Conservation (phyloP, 139 green algal genomes). For the Chlorella sp. region DNA sequence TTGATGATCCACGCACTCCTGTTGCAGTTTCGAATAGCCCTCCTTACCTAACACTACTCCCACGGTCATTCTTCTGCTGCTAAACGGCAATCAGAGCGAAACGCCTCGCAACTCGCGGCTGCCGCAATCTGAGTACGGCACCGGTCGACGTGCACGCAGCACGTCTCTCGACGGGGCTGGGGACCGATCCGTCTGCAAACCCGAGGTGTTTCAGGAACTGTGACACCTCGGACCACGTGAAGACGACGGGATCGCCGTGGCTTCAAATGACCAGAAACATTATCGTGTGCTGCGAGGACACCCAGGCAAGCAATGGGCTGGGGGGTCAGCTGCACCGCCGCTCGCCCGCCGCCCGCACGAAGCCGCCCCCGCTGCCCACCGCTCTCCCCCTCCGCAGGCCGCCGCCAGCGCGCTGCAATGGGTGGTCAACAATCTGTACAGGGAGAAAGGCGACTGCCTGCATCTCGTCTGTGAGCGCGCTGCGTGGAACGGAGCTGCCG, state of each 20-base stretch:
- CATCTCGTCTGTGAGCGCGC: background rate
- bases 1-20: no score
- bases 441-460: constrained; percentile 34
- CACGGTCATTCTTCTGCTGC: no score
- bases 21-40: no score
- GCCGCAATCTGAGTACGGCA: background rate
- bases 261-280: background rate
- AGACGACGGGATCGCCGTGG: background rate
- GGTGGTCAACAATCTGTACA: constrained; percentile 18
- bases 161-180: background rate
- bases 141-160: background rate
- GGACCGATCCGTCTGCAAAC: background rate
- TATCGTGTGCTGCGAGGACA: constrained; percentile 7
- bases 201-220: no score
- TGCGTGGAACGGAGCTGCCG: background rate
- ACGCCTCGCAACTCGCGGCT: background rate
- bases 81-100: no score
- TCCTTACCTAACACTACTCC: no score
- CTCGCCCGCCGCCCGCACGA: background rate
- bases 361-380: background rate
- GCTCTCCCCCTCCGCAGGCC: background rate
- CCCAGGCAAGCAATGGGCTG: background rate
- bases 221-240: no score
- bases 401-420: background rate
- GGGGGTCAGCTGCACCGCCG: background rate